Evolutionary conservation across 2,329 filamentous ascomycete species (phyloP).

Genomic region (Phaeoacremonium minimum): DNA sequence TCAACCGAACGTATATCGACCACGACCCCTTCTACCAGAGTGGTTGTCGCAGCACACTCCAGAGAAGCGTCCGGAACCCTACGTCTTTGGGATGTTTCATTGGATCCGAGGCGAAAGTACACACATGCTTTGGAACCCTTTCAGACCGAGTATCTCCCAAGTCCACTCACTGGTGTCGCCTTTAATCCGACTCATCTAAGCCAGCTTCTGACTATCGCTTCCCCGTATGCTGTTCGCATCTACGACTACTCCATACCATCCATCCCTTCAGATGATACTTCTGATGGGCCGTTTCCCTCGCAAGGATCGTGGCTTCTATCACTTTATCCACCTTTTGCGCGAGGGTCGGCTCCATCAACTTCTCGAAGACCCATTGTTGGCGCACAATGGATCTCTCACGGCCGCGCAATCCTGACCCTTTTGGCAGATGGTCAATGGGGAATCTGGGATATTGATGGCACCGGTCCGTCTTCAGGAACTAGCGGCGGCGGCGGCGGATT

Average conservation of each 20-base stretch:
- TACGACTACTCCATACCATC: conserved; percentile 57
- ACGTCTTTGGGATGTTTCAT: conserved; percentile 52
- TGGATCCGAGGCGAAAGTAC: conserved; percentile 35
- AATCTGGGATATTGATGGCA: conserved; percentile 62
- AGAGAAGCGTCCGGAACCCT: conserved; percentile 55
- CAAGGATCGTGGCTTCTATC: conserved; percentile 64
- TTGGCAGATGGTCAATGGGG: conserved; percentile 64
- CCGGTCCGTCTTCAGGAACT: conserved; percentile 36
- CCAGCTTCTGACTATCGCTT: conserved; percentile 53
- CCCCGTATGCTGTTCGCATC: conserved; percentile 52
- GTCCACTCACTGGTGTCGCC: conserved; percentile 48
- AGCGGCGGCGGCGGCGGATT: conserved; percentile 30
- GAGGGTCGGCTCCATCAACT: conserved; percentile 34
- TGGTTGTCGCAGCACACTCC: conserved; percentile 58
- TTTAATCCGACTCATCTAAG: conserved; percentile 58
- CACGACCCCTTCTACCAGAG: conserved; percentile 29
- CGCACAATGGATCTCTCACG: conserved; percentile 57
- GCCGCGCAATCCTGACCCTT: conserved; percentile 53
- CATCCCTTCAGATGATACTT: conserved; percentile 45
- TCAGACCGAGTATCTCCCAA: conserved; percentile 55
- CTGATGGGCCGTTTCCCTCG: conserved; percentile 44
- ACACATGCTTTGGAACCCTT: conserved; percentile 41
- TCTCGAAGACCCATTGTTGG: conserved; percentile 56
- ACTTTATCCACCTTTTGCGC: conserved; percentile 52
- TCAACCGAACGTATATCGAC: conserved; percentile 24